Evolutionary conservation across 306 rosid genomes (phyloP), one percentile per base, ranked within the genome.

Genomic region (Cyclanthera cordifolia): DNA sequence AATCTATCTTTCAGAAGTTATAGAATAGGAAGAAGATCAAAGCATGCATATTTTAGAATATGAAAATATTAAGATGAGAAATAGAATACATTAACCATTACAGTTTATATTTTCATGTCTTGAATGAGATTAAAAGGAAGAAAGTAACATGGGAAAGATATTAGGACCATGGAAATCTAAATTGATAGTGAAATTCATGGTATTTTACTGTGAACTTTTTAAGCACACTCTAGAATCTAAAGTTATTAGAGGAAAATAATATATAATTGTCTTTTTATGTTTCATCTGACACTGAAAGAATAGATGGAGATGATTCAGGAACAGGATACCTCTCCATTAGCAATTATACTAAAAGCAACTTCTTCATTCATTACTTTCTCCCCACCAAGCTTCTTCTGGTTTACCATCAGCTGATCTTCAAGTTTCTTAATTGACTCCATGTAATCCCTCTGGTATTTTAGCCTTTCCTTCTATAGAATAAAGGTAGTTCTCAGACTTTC

Each of bases 341-440:
- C 74, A 54, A 73, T 76, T 53, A 75, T 52, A 72, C 63, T 61
- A 60, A 75, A 65, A 48, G 70, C 73, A 10, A 16, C 53, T 80
- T 79, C 88, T 21, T 59, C 32, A 20, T 19, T 79, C 23, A 63
- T 55, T 72, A 67, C 39, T 70, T 80, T 83, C 57, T 63, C 85
- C 72, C 52, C 19, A 39, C 71, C 91, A 53, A 75, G 70, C 78
- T 79, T 88, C 56, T 70, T 75, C 63, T 83, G 94, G 69, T 83
- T 85, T 78, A 75, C 73, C 72, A 79, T 75, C 63, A 90, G 72
- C 78, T 90, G 90, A 77, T 86, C 88, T 81, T 94, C 97, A 46
- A 90, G 91, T 89, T 90, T 94, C 84, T 83, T 94, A 71, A 88
- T 84, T 41, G 97, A 88, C 46, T 90, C 99, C 85, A 79, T 86